These are phyloP conservation scores for Myriosclerotinia scirpicola DNA, from an alignment of 2,329 filamentous ascomycete species.

Conservation along the genomic window DNA sequence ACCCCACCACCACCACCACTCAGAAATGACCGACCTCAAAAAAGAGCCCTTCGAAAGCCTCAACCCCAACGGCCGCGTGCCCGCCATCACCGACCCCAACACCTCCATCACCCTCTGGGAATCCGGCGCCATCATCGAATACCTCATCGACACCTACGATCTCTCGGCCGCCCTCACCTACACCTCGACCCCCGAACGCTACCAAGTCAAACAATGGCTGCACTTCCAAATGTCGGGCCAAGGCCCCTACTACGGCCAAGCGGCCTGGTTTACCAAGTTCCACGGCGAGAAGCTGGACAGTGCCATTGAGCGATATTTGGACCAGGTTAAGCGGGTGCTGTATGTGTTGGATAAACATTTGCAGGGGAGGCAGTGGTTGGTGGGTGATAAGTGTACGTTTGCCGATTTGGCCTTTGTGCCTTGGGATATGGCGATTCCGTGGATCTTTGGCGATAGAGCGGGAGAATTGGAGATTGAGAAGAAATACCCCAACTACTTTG, in stretches of 20 bases:
- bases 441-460: constrained; percentile 26
- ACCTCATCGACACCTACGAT: constrained; percentile 46
- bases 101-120: constrained; percentile 42
- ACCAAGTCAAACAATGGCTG: constrained; percentile 6
- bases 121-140: constrained; percentile 47
- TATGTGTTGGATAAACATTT: constrained; percentile 46
- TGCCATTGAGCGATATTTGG: constrained; percentile 46
- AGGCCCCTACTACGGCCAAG: constrained; percentile 1
- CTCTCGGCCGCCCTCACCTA: background rate
- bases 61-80: constrained; percentile 38
- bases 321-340: constrained; percentile 42
- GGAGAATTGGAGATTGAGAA: constrained; percentile 29
- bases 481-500: constrained; percentile 30
- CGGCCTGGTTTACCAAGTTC: constrained; percentile 40
- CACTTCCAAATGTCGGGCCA: constrained; percentile 5
- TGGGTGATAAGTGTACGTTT: constrained; percentile 44
- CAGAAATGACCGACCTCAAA: constrained; percentile 41
- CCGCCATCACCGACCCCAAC: constrained; percentile 42
- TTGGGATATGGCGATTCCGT: constrained; percentile 25
- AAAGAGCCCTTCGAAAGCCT: constrained; percentile 41
- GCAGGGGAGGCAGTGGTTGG: constrained; percentile 41
- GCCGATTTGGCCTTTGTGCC: constrained; percentile 40
- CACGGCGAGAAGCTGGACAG: constrained; percentile 46
- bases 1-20: background rate
- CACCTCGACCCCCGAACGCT: background rate